Evolutionary conservation across 352 stramenopile species (phyloP), one percentile per base, ranked within the genome.

Genomic region (Aphanomyces stellatus): DNA sequence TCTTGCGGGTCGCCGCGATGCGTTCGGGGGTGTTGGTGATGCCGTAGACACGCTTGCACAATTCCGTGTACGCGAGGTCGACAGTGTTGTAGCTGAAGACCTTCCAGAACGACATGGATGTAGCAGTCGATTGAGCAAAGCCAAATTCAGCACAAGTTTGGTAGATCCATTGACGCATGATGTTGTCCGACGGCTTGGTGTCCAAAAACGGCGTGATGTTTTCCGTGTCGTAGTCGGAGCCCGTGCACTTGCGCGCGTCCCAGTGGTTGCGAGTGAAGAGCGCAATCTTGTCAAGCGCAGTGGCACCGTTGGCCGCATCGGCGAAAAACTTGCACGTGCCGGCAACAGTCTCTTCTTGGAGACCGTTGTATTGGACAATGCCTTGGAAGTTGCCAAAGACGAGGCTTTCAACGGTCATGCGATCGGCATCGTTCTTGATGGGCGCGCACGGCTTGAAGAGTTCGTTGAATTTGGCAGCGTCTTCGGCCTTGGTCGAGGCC

Each of bases 21-120:
- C 79, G 75, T 42, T 76, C 69, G 3, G 76, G 76, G 6, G 78
- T 72, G 56, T 89, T 53, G 0, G 69, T 75, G 41, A 89, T 73
- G 10, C 82, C 82, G 71, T 93, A 96, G 10, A 92, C 71, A 3
- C 70, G 41, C 27, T 77, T 63, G 68, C 87, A 96, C 73, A 87
- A 69, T 43, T 88, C 33, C 46, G 93, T 85, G 19, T 49, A 62
- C 8, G 42, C 53, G 35, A 22, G 0, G 17, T 62, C 25, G 17
- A 30, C 22, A 2, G 53, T 62, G n/a, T 46, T n/a, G 2, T 41
- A 62, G 1, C 42, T 62, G 1, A 62, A 22, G 10, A 46, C 53
- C 11, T 10, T 34, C 34, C 30, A 69, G 11, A 43, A 64, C 5
- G 57, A 53, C 37, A 19, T 62, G 2, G 31, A 27, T 13, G 5